Percentiles rank a stretch among this genome's conserved stretches.
Evolutionary conservation across 1,284 basidiomycete species (phyloP).

Genomic region (Melampsora medusae): DNA sequence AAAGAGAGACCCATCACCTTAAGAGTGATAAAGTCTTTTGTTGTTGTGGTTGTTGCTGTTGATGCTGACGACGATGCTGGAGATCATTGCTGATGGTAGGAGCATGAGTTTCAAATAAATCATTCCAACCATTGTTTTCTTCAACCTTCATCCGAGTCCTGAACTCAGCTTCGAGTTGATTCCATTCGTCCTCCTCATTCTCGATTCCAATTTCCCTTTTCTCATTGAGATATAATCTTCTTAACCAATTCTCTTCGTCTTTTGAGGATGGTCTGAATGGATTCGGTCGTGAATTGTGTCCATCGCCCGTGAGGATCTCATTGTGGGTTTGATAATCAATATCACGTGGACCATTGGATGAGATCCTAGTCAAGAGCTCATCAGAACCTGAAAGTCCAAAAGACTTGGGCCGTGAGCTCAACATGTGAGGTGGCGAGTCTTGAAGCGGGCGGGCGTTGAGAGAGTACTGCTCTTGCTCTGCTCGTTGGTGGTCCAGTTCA

Average conservation of each 20-base stretch:
- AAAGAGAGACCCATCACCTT: background rate
- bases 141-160: background rate
- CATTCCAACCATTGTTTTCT: too few species aligned
- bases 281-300: background rate
- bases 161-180: slow-evolving; percentile 3
- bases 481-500: too few species aligned
- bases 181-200: slow-evolving; percentile 4
- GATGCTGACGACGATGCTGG: background rate
- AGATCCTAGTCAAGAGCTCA: background rate
- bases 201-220: background rate
- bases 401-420: too few species aligned
- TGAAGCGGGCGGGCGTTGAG: too few species aligned
- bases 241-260: background rate
- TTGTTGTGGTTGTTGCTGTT: background rate
- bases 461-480: too few species aligned
- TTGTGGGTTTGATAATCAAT: background rate
- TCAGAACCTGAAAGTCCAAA: background rate
- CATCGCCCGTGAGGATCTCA: background rate
- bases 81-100: background rate
- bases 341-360: background rate
- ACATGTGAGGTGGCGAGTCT: too few species aligned
- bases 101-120: too few species aligned
- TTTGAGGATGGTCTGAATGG: background rate
- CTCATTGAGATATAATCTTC: background rate
- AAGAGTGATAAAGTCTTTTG: background rate